Conservation (phyloP, 2,329 filamentous ascomycete genomes). For the Ambrosiella beaveri region DNA sequence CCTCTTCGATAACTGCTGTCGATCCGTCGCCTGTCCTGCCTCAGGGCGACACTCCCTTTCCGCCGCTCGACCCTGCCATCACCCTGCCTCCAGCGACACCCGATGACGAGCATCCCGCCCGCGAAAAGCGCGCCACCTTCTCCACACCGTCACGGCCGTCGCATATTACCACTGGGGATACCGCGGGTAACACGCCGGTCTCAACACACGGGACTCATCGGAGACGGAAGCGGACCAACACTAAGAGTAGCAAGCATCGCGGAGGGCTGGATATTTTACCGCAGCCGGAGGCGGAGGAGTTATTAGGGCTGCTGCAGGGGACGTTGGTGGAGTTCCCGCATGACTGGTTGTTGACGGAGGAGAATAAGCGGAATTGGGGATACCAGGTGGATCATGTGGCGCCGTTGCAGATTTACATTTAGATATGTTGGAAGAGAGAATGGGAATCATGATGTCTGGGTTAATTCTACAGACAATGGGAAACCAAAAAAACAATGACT, state of each 20-base stretch:
- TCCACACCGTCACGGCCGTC: slow-evolving; percentile 33
- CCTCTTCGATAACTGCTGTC: slow-evolving; percentile 17
- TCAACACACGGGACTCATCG: slow-evolving; percentile 30
- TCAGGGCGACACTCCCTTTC: slow-evolving; percentile 29
- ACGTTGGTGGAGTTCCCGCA: slow-evolving; percentile 86
- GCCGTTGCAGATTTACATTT: slow-evolving; percentile 73
- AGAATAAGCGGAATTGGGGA: slow-evolving; percentile 86
- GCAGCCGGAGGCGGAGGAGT: slow-evolving; percentile 59
- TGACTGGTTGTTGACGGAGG: slow-evolving; percentile 84
- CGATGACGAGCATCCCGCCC: slow-evolving; percentile 12
- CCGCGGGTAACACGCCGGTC: background rate
- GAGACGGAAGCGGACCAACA: slow-evolving; percentile 50
- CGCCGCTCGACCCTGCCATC: slow-evolving; percentile 26
- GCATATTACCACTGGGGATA: slow-evolving; percentile 15
- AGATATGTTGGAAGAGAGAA: background rate
- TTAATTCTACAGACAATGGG: background rate
- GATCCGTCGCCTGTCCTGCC: slow-evolving; percentile 26
- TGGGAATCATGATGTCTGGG: background rate
- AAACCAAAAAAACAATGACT: background rate
- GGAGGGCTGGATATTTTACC: slow-evolving; percentile 62
- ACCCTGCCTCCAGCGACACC: slow-evolving; percentile 9
- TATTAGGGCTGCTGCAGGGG: slow-evolving; percentile 70
- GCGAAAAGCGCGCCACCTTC: slow-evolving; percentile 39
- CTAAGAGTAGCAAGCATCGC: slow-evolving; percentile 48
- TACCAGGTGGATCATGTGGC: slow-evolving; percentile 94